These are phyloP conservation scores for Bipolaris gigantea DNA, from an alignment of 2,329 filamentous ascomycete genomes.

Conservation along the genomic window DNA sequence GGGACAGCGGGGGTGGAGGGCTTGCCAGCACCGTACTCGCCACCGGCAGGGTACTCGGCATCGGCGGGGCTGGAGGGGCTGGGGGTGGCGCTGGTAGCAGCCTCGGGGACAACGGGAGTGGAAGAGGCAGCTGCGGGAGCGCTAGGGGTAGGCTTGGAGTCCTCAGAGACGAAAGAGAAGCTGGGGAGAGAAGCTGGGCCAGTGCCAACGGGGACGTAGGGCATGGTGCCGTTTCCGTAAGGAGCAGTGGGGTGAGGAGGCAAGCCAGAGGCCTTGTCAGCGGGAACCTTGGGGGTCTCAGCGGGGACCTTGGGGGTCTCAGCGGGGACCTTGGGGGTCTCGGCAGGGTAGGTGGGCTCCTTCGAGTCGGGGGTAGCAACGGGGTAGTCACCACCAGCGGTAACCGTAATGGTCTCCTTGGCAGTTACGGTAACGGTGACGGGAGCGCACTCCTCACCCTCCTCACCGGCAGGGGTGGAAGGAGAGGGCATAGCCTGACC, in stretches of 20 bases:
- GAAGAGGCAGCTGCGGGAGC: constrained; percentile 15
- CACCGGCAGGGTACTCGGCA: neutral
- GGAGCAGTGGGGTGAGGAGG: constrained; percentile 22
- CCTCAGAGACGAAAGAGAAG: constrained; percentile 32
- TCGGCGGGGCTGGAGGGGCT: too few species aligned
- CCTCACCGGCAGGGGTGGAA: constrained; percentile 16
- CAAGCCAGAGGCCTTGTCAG: constrained; percentile 13
- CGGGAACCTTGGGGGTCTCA: too few species aligned
- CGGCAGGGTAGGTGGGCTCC: constrained; percentile 10
- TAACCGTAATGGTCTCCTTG: constrained; percentile 46
- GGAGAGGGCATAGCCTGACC: neutral
- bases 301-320: too few species aligned
- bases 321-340: constrained; percentile 5
- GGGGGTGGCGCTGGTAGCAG: too few species aligned
- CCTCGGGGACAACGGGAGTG: neutral
- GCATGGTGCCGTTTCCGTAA: constrained; percentile 40
- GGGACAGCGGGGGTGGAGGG: constrained; percentile 1
- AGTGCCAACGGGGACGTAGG: constrained; percentile 23
- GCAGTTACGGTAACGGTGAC: constrained; percentile 43
- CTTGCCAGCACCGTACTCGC: constrained; percentile 3
- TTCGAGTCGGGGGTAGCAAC: constrained; percentile 9
- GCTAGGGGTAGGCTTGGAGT: constrained; percentile 18
- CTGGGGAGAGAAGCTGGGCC: constrained; percentile 23
- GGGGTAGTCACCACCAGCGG: constrained; percentile 19
- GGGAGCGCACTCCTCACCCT: constrained; percentile 33